Base-by-base conservation (phyloP, 768 basidiomycete genomes). In the Trametes maxima region DNA sequence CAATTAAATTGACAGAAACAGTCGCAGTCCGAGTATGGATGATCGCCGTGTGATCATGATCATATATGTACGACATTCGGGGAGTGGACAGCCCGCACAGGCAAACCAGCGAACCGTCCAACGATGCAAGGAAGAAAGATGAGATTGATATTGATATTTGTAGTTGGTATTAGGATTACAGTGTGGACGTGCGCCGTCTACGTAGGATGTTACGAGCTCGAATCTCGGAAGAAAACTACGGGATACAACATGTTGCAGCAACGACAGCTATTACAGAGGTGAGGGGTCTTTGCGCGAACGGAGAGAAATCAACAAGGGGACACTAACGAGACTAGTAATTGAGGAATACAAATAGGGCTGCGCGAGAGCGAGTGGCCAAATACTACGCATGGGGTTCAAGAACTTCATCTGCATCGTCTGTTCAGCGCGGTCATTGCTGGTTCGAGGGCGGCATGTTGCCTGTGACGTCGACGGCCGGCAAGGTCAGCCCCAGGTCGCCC, bases 201-300 rank as follows among this genome's bases (percentile, higher is more conserved):
- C 35, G 57, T 58, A 51, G 22, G 36, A 22, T 28, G 47, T 10
- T 40, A 50, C 39, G 47, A 28, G n/a, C 35, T 25, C 28, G 22
- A 28, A 54, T 47, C 57, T 58, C 57, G 52, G 54, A 25, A 35
- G 59, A 47, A 54, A 55, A 59, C 65, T 66, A 66, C 61, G 58
- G 57, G 65, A 66, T 66, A 66, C 65, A 66, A 63, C 64, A 62
- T 44, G 44, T 57, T 56, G 53, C 48, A 54, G 55, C 53, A 46
- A 64, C 65, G 60, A 62, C 43, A 63, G 61, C 57, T 57, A 63
- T 60, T 60, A 60, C 54, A 54, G 37, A 45, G 43, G 36, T 7
- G 56, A 16, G 24, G 57, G n/a, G 54, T 36, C 35, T 50, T 47
- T 43, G 58, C 53, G 53, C 47, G 39, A 48, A 50, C 47, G 40